A percentile compares a stretch with the other conserved stretches of the same genome.
These are phyloP conservation scores for Fusarium foetens DNA, from an alignment of 2,329 filamentous ascomycete species.

Conservation along the genomic window DNA sequence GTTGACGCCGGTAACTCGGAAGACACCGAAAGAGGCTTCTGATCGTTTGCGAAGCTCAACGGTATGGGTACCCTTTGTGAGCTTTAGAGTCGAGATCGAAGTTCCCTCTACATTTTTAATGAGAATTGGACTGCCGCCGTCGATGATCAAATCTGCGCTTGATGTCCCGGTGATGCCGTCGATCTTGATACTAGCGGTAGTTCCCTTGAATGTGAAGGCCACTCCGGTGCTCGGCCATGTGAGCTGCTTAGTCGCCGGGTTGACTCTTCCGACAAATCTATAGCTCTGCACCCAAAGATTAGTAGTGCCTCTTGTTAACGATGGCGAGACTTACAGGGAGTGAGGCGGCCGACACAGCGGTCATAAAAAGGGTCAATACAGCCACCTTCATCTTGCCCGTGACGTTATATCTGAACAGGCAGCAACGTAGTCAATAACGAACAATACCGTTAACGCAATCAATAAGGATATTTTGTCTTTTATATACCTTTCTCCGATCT, in stretches of 20 bases:
- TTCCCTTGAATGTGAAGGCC: constrained; percentile 54
- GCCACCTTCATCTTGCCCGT: constrained; percentile 14
- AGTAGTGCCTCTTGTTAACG: background rate
- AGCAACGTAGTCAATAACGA: background rate
- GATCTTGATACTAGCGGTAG: constrained; percentile 50
- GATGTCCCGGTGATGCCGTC: constrained; percentile 10
- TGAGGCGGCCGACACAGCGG: constrained; percentile 6
- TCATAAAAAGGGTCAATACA: background rate
- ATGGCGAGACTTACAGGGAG: background rate
- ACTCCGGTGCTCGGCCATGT: constrained; percentile 58
- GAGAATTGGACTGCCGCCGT: constrained; percentile 19
- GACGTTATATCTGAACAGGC: background rate
- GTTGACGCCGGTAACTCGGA: background rate
- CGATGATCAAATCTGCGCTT: constrained; percentile 29
- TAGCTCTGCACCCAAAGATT: constrained; percentile 3
- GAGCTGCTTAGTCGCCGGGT: constrained; percentile 54
- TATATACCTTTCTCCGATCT: background rate
- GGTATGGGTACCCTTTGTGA: constrained; percentile 22
- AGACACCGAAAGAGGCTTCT: constrained; percentile 20
- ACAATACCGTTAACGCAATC: too few species aligned
- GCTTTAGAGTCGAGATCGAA: constrained; percentile 7
- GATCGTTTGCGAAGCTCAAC: constrained; percentile 33
- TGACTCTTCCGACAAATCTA: constrained; percentile 53
- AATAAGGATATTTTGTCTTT: background rate
- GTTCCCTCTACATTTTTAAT: constrained; percentile 11